These are phyloP conservation scores for Pseudocercospora eumusae DNA, from an alignment of 2,329 filamentous ascomycete genomes.

Conservation along the genomic window DNA sequence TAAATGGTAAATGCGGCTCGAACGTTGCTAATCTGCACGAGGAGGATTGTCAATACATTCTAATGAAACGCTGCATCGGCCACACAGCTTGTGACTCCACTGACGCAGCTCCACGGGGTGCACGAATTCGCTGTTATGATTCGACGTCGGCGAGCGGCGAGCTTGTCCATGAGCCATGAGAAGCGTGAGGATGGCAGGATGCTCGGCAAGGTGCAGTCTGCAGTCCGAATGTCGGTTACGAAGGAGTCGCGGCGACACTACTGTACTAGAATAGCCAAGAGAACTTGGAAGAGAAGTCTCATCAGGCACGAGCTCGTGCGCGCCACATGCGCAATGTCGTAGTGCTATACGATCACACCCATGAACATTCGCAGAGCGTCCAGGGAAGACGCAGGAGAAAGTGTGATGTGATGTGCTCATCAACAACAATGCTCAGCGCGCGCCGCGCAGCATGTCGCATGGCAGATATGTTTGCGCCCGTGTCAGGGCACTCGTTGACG, in stretches of 20 bases:
- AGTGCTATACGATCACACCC: constrained; percentile 14
- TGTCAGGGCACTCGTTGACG: constrained; percentile 6
- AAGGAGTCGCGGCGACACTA: neutral
- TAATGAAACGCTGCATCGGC: neutral
- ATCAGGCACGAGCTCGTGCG: constrained; percentile 11
- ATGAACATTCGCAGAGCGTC: constrained; percentile 4
- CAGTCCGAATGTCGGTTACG: constrained; percentile 4
- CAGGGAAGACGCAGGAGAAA: constrained; percentile 12
- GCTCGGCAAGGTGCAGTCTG: constrained; percentile 7
- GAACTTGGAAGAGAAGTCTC: too few species aligned
- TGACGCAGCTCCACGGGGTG: constrained; percentile 2
- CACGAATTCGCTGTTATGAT: neutral
- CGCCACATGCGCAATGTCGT: constrained; percentile 12
- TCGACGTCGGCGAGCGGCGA: constrained; percentile 9
- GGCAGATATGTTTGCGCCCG: constrained; percentile 5
- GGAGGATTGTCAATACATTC: neutral
- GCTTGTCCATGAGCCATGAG: constrained; percentile 1
- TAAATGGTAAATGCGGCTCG: constrained; percentile 8
- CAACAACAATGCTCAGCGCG: neutral
- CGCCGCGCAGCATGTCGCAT: constrained; percentile 7
- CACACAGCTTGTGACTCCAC: neutral
- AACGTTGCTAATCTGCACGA: constrained; percentile 1
- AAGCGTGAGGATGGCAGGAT: constrained; percentile 3
- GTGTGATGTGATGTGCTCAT: constrained; percentile 12
- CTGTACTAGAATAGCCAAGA: too few species aligned